Percentiles rank a stretch among this genome's conserved stretches.
Conservation (phyloP, 2,329 filamentous ascomycete species). For the Alternaria sp. region DNA sequence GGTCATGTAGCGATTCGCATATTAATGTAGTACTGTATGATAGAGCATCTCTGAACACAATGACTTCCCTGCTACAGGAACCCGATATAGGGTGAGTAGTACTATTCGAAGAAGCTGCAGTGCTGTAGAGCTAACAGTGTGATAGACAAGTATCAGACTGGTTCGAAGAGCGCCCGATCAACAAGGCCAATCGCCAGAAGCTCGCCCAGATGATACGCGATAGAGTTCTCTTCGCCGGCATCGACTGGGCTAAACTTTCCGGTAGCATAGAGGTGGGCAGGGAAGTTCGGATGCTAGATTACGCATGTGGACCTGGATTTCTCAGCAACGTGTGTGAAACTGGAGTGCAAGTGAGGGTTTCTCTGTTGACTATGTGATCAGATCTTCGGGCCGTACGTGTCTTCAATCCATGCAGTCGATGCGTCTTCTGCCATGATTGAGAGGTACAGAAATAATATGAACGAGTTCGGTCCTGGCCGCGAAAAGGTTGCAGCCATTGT, state of each 20-base stretch:
- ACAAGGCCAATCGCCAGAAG: conserved; percentile 6
- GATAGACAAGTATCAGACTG: conserved; percentile 8
- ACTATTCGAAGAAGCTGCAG: too few species aligned
- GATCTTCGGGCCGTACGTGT: conserved; percentile 15
- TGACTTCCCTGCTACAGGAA: too few species aligned
- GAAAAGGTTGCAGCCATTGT: background rate
- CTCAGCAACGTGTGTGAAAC: conserved; percentile 2
- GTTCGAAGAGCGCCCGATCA: conserved; percentile 17
- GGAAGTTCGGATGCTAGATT: conserved; percentile 14
- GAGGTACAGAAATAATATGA: conserved; percentile 5
- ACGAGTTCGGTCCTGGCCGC: background rate
- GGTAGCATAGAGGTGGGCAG: background rate
- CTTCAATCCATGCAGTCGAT: conserved; percentile 15
- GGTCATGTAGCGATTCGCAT: too few species aligned
- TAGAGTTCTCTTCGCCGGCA: background rate
- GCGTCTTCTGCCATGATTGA: conserved; percentile 12
- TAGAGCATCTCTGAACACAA: too few species aligned
- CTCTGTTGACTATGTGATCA: background rate
- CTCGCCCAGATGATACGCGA: background rate
- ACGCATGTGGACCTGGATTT: conserved; percentile 16
- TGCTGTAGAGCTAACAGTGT: background rate
- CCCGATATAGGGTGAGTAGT: too few species aligned
- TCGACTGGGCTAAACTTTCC: background rate
- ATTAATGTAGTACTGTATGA: too few species aligned
- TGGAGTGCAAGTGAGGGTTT: background rate